These are phyloP conservation scores for Brassica juncea DNA, from an alignment of 345 rosid species.

Conservation along the genomic window DNA sequence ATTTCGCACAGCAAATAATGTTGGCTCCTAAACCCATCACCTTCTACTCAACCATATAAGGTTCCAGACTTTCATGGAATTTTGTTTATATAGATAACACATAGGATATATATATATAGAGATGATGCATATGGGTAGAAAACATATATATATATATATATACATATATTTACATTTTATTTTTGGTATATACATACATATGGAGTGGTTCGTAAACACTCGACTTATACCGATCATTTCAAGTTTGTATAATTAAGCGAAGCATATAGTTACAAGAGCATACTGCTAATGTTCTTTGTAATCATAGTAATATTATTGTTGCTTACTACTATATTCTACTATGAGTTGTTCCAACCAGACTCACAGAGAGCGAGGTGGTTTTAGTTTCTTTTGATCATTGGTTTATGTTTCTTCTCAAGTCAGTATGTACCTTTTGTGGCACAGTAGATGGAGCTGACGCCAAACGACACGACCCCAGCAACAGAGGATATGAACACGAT, in stretches of 20 bases:
- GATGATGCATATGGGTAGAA: not conserved
- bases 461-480: not conserved
- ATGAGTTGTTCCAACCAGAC: not conserved
- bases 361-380: not conserved
- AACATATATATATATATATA: no score
- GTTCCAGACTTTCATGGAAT: not conserved
- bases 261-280: not conserved
- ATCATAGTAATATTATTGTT: not conserved
- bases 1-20: no score
- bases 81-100: not conserved
- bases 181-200: not conserved
- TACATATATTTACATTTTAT: no score
- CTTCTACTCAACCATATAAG: no score
- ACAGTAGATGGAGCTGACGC: not conserved
- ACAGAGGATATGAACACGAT: not conserved
- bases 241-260: not conserved
- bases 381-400: not conserved
- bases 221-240: not conserved
- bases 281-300: not conserved
- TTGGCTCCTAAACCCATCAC: no score
- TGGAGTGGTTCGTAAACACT: not conserved
- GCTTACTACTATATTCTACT: not conserved
- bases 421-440: not conserved
- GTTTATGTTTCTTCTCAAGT: not conserved
- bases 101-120: not conserved